Percentiles rank a stretch among this genome's conserved stretches.
Conservation (phyloP, 225 moss, liverwort and hornwort genomes). For the Polytrichum formosum region DNA sequence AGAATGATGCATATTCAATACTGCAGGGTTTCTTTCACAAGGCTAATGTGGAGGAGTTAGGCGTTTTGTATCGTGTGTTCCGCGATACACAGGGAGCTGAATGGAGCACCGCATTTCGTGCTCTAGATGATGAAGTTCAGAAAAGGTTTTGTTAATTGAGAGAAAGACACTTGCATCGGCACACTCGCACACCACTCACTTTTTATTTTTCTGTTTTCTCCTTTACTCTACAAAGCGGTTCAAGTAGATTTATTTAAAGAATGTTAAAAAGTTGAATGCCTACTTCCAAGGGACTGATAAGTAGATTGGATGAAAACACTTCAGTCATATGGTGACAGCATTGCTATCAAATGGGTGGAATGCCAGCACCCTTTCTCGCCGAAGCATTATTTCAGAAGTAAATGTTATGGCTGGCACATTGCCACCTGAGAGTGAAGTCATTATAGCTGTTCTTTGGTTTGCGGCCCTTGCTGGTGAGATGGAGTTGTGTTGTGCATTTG, state of each 20-base stretch:
- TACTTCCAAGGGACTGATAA: not conserved
- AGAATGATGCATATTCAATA: slow-evolving; percentile 17
- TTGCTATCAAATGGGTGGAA: not conserved
- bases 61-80: slow-evolving; percentile 34
- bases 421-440: no score
- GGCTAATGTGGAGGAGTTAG: slow-evolving; percentile 33
- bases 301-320: not conserved
- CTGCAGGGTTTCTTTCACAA: slow-evolving; percentile 42
- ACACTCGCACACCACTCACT: not conserved
- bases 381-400: no score
- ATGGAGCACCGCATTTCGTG: slow-evolving; percentile 32
- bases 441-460: no score
- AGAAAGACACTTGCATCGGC: not conserved
- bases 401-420: no score
- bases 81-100: slow-evolving; percentile 32
- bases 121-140: slow-evolving; percentile 38
- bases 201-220: not conserved
- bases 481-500: no score
- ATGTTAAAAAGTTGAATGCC: not conserved
- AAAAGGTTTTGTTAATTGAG: slow-evolving; percentile 14
- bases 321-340: not conserved
- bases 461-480: no score
- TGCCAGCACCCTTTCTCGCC: no score
- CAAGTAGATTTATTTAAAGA: not conserved
- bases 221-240: not conserved